These are phyloP conservation scores for Xanthoconium stramineum DNA, from an alignment of 768 basidiomycete genomes.

Conservation along the genomic window DNA sequence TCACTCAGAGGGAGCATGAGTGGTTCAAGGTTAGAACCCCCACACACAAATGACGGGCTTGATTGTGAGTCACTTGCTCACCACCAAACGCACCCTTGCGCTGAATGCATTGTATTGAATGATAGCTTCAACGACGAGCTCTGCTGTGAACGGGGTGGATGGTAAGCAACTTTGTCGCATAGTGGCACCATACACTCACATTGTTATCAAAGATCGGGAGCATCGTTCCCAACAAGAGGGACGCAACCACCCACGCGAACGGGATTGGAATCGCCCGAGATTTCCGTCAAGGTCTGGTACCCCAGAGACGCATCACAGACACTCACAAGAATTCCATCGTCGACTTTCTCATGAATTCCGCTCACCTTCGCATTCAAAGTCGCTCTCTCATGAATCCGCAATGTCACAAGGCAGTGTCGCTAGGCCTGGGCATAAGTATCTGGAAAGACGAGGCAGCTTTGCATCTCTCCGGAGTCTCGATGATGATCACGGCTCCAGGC, in stretches of 20 bases:
- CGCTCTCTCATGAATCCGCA: constrained; percentile 16
- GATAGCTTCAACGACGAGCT: constrained; percentile 29
- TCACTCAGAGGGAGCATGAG: constrained; percentile 9
- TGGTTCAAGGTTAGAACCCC: constrained; percentile 2
- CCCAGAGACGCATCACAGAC: constrained; percentile 24
- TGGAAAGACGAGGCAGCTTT: constrained; percentile 34
- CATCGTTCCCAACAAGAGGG: constrained; percentile 30
- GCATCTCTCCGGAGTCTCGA: constrained; percentile 43
- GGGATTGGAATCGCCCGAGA: constrained; percentile 44
- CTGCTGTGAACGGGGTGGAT: constrained; percentile 15
- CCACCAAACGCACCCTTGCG: not conserved
- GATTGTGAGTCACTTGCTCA: constrained; percentile 14
- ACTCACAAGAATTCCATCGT: constrained; percentile 27
- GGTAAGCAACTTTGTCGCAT: constrained; percentile 23
- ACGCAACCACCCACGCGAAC: constrained; percentile 42
- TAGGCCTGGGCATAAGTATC: constrained; percentile 3
- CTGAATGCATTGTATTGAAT: constrained; percentile 1
- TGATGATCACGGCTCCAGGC: constrained; percentile 38
- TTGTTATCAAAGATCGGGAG: constrained; percentile 23
- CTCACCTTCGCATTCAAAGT: constrained; percentile 23
- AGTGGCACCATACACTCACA: constrained; percentile 1
- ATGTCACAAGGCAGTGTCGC: constrained; percentile 9
- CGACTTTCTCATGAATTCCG: constrained; percentile 29
- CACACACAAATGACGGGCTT: constrained; percentile 12
- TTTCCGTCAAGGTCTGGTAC: constrained; percentile 22